Evolutionary conservation across 2,329 filamentous ascomycete genomes (phyloP).

Genomic region (Colletotrichum kahawae): DNA sequence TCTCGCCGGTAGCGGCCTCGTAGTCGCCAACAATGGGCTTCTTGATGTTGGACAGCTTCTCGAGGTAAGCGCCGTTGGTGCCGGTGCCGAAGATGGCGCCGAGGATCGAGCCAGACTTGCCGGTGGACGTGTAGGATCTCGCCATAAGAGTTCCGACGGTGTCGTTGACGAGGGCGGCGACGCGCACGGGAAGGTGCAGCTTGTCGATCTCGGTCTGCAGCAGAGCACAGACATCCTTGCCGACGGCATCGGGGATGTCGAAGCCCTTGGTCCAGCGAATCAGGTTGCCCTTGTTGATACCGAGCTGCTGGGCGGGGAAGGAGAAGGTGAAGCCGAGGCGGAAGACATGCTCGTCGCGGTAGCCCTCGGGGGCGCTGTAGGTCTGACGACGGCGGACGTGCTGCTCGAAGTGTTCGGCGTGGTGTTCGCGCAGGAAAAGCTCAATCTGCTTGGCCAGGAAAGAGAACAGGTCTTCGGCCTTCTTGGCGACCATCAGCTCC

Average conservation of each 20-base stretch:
- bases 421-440: slow-evolving; percentile 83
- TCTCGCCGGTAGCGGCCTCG: slow-evolving; percentile 83
- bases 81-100: slow-evolving; percentile 98
- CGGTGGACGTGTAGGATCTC: slow-evolving; percentile 90
- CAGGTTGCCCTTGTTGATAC: slow-evolving; percentile 92
- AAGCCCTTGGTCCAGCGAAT: slow-evolving; percentile 99
- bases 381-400: slow-evolving; percentile 70
- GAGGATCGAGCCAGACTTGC: slow-evolving; percentile 85
- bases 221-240: slow-evolving; percentile 91
- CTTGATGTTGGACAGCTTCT: slow-evolving; percentile 84
- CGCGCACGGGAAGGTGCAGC: slow-evolving; percentile 84
- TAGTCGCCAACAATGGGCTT: slow-evolving; percentile 76
- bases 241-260: slow-evolving; percentile 92
- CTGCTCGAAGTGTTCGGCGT: slow-evolving; percentile 82
- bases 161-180: slow-evolving; percentile 96
- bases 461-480: slow-evolving; percentile 83
- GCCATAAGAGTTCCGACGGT: slow-evolving; percentile 98
- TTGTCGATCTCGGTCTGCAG: slow-evolving; percentile 90
- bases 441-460: slow-evolving; percentile 96
- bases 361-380: slow-evolving; percentile 61
- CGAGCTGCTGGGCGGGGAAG: slow-evolving; percentile 92
- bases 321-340: slow-evolving; percentile 98
- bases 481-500: slow-evolving; percentile 88
- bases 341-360: slow-evolving; percentile 79
- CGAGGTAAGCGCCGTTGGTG: slow-evolving; percentile 96